phyloP scores from a whole-genome alignment of 306 rosid genomes.

The Begonia loranthoides region DNA sequence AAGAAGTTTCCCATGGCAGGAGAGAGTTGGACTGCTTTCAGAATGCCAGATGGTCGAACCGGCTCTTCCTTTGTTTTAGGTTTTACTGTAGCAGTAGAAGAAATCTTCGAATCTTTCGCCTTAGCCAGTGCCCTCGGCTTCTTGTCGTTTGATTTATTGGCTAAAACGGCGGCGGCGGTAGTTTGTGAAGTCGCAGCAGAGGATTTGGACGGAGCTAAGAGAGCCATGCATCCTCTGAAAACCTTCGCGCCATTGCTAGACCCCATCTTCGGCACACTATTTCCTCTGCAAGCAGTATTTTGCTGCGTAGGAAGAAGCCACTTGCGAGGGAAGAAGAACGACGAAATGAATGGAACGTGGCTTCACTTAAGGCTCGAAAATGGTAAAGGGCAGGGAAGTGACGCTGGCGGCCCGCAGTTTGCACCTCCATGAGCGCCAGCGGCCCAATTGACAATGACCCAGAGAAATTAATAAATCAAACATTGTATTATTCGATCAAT shows the following conservation, averaged over 20 bases:
- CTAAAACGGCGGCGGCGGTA: neutral
- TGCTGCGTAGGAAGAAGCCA: no score
- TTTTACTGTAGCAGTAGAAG: neutral
- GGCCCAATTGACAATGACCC: no score
- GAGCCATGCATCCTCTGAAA: slow-evolving; percentile 20
- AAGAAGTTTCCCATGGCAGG: slow-evolving; percentile 22
- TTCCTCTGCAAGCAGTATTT: no score
- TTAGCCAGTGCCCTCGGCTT: slow-evolving; percentile 11
- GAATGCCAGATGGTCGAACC: slow-evolving; percentile 11
- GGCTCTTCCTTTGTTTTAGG: neutral
- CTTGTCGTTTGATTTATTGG: slow-evolving; percentile 9
- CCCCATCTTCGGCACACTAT: no score
- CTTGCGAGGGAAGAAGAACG: no score
- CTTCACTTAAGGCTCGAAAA: no score
- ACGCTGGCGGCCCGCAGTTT: no score
- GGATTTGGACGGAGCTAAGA: slow-evolving; percentile 18
- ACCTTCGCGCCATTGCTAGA: slow-evolving; percentile 10
- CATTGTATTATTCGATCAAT: no score
- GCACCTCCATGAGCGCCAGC: no score
- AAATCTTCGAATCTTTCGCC: neutral
- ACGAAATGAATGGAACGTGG: no score
- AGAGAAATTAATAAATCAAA: no score
- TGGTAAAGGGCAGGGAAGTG: no score
- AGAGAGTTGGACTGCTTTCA: slow-evolving; percentile 19
- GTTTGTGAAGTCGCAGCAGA: slow-evolving; percentile 5